Conservation (phyloP, 2,329 filamentous ascomycete species). For the Zasmidium cellare region DNA sequence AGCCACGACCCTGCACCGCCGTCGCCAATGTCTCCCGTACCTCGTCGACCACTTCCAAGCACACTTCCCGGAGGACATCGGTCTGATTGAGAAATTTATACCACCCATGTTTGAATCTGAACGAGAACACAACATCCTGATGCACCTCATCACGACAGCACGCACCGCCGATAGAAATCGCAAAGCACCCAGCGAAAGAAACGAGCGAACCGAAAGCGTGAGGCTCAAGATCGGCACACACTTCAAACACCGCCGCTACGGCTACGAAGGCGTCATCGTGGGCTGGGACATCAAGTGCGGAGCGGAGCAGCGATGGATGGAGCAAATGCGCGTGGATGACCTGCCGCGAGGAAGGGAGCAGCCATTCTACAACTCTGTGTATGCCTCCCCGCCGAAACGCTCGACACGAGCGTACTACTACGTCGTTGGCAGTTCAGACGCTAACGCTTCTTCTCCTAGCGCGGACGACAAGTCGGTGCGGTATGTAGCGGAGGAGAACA, state of each 20-base stretch:
- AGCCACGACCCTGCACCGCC: conserved; percentile 33
- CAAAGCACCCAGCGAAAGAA: conserved; percentile 40
- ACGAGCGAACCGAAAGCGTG: conserved; percentile 34
- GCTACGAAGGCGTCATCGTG: conserved; percentile 77
- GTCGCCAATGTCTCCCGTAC: conserved; percentile 62
- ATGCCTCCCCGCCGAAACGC: conserved; percentile 44
- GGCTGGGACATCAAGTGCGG: conserved; percentile 75
- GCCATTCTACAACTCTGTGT: conserved; percentile 87
- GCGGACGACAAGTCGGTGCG: conserved; percentile 67
- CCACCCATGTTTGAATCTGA: conserved; percentile 59
- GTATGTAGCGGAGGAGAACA: conserved; percentile 80
- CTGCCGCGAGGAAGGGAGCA: conserved; percentile 62
- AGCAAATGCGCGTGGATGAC: conserved; percentile 62
- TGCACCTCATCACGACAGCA: conserved; percentile 57
- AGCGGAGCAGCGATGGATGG: conserved; percentile 62
- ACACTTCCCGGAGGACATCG: conserved; percentile 69
- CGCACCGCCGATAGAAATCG: conserved; percentile 57
- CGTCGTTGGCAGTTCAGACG: conserved; percentile 71
- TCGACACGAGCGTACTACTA: conserved; percentile 61
- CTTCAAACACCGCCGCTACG: conserved; percentile 78
- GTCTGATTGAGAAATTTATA: conserved; percentile 68
- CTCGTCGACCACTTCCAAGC: conserved; percentile 65
- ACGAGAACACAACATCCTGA: conserved; percentile 55
- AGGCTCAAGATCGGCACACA: conserved; percentile 76
- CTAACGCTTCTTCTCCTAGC: conserved; percentile 39